Conservation (phyloP, 305 asterid species). For the Fraxinus nigra region DNA sequence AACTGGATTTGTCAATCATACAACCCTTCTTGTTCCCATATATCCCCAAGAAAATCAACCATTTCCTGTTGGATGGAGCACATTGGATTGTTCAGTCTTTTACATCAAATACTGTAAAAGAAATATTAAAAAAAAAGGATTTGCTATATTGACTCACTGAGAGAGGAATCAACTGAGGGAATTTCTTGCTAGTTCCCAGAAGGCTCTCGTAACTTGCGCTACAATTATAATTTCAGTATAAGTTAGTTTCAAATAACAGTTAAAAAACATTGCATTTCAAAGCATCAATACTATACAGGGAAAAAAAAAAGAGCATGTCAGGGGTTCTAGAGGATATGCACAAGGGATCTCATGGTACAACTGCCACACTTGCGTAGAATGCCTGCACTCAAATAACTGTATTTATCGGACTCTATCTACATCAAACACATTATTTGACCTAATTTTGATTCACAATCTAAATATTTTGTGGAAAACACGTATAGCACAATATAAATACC, state of each 20-base stretch:
- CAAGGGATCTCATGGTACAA: not conserved
- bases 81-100: conserved; percentile 7
- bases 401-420: not conserved
- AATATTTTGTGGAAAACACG: not conserved
- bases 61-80: conserved; percentile 32
- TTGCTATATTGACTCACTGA: conserved; percentile 25
- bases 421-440: not conserved
- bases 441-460: not conserved
- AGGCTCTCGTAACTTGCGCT: conserved; percentile 37
- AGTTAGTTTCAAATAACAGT: not conserved
- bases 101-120: not conserved
- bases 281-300: not conserved
- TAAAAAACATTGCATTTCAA: not conserved
- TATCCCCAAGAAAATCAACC: conserved; percentile 39
- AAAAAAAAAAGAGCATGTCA: not conserved
- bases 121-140: not conserved
- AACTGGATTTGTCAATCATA: conserved; percentile 26
- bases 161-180: conserved; percentile 42
- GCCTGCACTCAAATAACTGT: not conserved
- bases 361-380: not conserved
- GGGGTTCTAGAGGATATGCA: not conserved
- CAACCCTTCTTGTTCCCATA: conserved; percentile 47
- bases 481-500: conserved; percentile 29
- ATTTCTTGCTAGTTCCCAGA: conserved; percentile 35
- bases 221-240: conserved; percentile 26